Conservation (phyloP, 495 filamentous ascomycete species). For the Hypoxylon rickii region DNA sequence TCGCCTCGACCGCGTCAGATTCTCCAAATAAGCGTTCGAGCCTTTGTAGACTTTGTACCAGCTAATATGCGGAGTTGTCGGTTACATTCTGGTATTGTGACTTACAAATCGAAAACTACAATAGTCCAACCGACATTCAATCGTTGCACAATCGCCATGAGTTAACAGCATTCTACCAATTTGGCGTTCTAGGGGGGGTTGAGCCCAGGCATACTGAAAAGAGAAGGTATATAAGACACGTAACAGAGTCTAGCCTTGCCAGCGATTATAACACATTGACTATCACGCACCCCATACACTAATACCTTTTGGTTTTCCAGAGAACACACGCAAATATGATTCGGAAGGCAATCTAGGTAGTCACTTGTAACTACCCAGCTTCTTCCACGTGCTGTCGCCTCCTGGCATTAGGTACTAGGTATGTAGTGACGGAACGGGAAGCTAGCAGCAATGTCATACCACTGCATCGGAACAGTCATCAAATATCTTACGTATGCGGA, state of each 20-base stretch:
- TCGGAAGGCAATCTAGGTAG: too few species aligned
- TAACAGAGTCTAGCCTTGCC: too few species aligned
- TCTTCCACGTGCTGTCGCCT: conserved; percentile 22
- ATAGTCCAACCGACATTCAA: background rate
- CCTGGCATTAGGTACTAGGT: conserved; percentile 6
- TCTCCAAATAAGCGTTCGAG: conserved; percentile 6
- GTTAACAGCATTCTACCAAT: background rate
- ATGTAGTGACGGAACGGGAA: conserved; percentile 22
- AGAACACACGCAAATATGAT: too few species aligned
- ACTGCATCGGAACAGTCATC: conserved; percentile 26
- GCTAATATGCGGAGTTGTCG: too few species aligned
- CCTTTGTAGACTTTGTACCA: conserved; percentile 2
- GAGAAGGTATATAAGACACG: too few species aligned
- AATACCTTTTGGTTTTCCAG: too few species aligned
- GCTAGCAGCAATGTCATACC: conserved; percentile 24
- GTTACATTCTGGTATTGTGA: background rate
- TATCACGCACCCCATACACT: too few species aligned
- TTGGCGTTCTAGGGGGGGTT: too few species aligned
- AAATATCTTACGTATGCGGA: conserved; percentile 28
- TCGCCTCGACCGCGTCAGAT: conserved; percentile 25
- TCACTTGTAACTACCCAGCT: background rate
- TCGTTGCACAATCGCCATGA: background rate
- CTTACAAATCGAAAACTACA: background rate
- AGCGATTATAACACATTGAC: too few species aligned
- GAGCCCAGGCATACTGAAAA: too few species aligned